A percentile compares a stretch with the other conserved stretches of the same genome.
Evolutionary conservation across 306 rosid genomes (phyloP).

Genomic region (Prunus mume): DNA sequence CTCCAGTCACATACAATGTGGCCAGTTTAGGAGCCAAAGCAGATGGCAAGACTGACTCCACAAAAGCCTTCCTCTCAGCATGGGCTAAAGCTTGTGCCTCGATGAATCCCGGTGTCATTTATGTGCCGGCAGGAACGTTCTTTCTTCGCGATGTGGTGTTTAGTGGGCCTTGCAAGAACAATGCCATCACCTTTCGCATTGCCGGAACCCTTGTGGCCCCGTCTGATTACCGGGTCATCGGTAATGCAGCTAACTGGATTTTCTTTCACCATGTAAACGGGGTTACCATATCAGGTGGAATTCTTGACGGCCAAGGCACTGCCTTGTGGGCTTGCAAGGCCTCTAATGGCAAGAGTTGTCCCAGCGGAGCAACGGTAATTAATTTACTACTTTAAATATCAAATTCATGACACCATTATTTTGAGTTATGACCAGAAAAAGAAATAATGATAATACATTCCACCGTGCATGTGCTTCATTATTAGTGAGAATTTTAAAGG

Average conservation of each 20-base stretch:
- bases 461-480: no score
- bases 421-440: no score
- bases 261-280: conserved; percentile 32
- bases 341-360: conserved; percentile 37
- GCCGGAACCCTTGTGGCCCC: conserved; percentile 46
- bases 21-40: conserved; percentile 34
- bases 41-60: conserved; percentile 36
- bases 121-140: conserved; percentile 45
- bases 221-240: conserved; percentile 37
- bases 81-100: conserved; percentile 49
- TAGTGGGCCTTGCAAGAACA: conserved; percentile 43
- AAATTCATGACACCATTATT: not conserved
- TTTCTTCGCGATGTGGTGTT: conserved; percentile 28
- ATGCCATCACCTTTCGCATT: conserved; percentile 28
- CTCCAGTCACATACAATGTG: conserved; percentile 20
- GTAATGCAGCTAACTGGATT: conserved; percentile 39
- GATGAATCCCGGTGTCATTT: conserved; percentile 21
- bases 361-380: conserved; percentile 49
- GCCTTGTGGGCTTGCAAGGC: conserved; percentile 49
- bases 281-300: conserved; percentile 39
- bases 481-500: no score
- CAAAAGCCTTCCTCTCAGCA: conserved; percentile 31
- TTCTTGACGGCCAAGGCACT: conserved; percentile 48
- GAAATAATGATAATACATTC: no score
- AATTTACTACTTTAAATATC: no score